These are phyloP conservation scores for Trichoderma asperelloides DNA, from an alignment of 495 filamentous ascomycete genomes.

Conservation along the genomic window DNA sequence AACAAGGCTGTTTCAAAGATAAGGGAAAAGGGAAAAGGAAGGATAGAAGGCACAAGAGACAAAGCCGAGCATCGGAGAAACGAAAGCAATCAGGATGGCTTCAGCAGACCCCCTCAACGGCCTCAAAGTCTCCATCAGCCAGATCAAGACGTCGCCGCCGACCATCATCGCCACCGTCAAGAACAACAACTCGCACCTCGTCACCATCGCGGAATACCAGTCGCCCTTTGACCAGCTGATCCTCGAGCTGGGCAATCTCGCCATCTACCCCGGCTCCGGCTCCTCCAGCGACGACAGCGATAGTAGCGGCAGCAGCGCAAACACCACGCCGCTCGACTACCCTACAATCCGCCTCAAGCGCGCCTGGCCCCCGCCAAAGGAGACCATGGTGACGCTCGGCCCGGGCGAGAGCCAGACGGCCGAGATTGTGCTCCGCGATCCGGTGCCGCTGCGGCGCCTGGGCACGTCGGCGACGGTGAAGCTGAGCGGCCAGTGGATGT, in stretches of 20 bases:
- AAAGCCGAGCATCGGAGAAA: not conserved
- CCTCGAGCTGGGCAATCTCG: not conserved
- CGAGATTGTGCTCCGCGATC: not conserved
- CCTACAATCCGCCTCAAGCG: not conserved
- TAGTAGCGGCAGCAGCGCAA: not conserved
- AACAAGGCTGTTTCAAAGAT: no score
- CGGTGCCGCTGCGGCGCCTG: not conserved
- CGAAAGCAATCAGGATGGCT: not conserved
- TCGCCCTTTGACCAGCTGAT: not conserved
- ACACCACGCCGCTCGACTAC: not conserved
- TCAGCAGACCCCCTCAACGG: not conserved
- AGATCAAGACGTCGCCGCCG: not conserved
- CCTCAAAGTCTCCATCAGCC: constrained; percentile 1
- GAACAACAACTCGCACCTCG: constrained; percentile 3
- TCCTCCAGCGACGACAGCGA: not conserved
- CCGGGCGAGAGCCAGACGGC: constrained; percentile 4
- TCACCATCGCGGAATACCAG: not conserved
- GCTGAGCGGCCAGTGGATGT: constrained; percentile 2
- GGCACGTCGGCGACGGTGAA: not conserved
- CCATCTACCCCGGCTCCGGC: not conserved
- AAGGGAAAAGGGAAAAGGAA: not conserved
- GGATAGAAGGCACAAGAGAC: not conserved
- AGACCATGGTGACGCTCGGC: not conserved
- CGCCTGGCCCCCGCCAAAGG: not conserved
- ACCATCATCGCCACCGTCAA: constrained; percentile 1